phyloP scores from a whole-genome alignment of 257 asterid species.

The Avicennia marina region DNA sequence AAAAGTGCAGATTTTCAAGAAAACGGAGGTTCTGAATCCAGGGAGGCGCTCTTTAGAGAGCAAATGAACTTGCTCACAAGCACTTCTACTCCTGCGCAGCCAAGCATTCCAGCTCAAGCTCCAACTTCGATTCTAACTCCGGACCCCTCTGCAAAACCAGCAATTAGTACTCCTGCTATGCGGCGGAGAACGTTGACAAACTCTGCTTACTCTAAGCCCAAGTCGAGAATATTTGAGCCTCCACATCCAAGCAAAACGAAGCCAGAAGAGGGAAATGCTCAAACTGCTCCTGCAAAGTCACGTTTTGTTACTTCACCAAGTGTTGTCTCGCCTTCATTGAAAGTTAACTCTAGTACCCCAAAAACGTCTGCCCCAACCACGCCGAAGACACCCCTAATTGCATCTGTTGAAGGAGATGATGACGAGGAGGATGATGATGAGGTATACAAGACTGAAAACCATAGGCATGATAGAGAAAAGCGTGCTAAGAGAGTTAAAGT shows the following conservation, averaged over 20 bases:
- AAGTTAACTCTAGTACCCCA: conserved; percentile 18
- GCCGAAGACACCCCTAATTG: conserved; percentile 59
- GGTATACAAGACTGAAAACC: conserved; percentile 39
- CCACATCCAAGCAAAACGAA: conserved; percentile 25
- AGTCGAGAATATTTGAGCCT: conserved; percentile 67
- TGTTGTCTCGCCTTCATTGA: conserved; percentile 20
- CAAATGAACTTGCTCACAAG: conserved; percentile 30
- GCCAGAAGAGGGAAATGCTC: conserved; percentile 21
- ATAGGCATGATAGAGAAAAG: conserved; percentile 19
- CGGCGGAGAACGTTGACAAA: conserved; percentile 22
- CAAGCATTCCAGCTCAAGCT: not conserved
- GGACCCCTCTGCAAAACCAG: conserved; percentile 30
- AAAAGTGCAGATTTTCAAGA: not conserved
- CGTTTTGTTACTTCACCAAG: conserved; percentile 28
- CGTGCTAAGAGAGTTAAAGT: conserved; percentile 37
- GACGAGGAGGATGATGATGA: conserved; percentile 40
- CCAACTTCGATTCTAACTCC: conserved; percentile 5
- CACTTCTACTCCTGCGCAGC: conserved; percentile 25
- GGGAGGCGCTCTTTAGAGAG: conserved; percentile 9
- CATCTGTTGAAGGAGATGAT: conserved; percentile 25
- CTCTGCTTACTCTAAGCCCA: conserved; percentile 43
- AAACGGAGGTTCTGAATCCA: conserved; percentile 17
- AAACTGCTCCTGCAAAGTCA: conserved; percentile 22
- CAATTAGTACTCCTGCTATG: conserved; percentile 19
- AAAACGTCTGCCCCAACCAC: conserved; percentile 47